Percentiles rank a stretch among this genome's conserved stretches.
Evolutionary conservation across 768 basidiomycete species (phyloP).

Genomic region (Saitozyma podzolica): DNA sequence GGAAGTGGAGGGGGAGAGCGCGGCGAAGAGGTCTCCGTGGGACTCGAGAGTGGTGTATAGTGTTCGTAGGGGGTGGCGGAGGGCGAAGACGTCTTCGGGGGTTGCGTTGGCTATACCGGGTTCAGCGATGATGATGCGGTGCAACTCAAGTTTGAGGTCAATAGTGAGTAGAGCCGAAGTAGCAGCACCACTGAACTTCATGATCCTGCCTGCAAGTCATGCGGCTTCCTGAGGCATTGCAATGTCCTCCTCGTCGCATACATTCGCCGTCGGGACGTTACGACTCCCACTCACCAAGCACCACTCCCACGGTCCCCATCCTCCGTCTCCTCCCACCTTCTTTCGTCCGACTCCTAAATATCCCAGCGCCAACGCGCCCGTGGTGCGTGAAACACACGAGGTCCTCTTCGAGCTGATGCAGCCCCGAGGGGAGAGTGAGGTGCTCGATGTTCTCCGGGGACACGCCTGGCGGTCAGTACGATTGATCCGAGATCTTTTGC

Average conservation of each 20-base stretch:
- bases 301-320: slow-evolving; percentile 48
- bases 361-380: slow-evolving; percentile 16
- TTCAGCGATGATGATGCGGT: too few relatives aligned
- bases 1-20: too few relatives aligned
- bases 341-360: slow-evolving; percentile 39
- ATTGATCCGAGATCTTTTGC: not conserved
- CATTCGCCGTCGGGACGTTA: not conserved
- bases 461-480: slow-evolving; percentile 1
- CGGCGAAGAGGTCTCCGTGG: slow-evolving; percentile 11
- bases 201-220: too few relatives aligned
- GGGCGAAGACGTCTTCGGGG: slow-evolving; percentile 21
- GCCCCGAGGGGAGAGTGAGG: slow-evolving; percentile 42
- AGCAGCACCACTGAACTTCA: too few relatives aligned
- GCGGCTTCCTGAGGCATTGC: too few relatives aligned
- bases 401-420: slow-evolving; percentile 41
- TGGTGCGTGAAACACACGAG: slow-evolving; percentile 36
- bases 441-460: slow-evolving; percentile 30
- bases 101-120: slow-evolving; percentile 4
- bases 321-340: slow-evolving; percentile 37
- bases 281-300: slow-evolving; percentile 32
- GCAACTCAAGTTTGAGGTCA: too few relatives aligned
- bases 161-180: too few relatives aligned
- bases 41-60: slow-evolving; percentile 32
- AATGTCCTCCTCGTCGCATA: too few relatives aligned
- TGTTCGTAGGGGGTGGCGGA: slow-evolving; percentile 14